Evolutionary conservation across 768 basidiomycete genomes (phyloP).

Genomic region (Tylopilus sp.): DNA sequence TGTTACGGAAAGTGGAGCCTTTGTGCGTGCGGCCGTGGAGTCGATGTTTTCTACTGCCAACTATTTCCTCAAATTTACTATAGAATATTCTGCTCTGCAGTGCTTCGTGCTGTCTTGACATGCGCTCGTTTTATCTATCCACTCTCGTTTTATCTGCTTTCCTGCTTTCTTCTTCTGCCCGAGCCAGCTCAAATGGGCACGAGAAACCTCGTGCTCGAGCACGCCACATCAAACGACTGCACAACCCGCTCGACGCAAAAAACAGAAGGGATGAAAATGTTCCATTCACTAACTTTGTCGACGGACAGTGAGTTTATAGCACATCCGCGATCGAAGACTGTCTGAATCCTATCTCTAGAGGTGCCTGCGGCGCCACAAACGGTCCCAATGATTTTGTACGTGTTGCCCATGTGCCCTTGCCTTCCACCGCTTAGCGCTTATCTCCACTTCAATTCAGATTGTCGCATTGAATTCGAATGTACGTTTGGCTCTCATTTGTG

Average conservation of each 20-base stretch:
- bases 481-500: conserved; percentile 7
- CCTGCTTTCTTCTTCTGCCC: conserved; percentile 10
- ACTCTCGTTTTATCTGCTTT: conserved; percentile 22
- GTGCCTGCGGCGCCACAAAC: conserved; percentile 36
- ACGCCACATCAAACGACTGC: not conserved
- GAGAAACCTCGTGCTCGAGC: conserved; percentile 10
- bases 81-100: not conserved
- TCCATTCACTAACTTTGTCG: conserved; percentile 26
- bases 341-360: conserved; percentile 28
- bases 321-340: not conserved
- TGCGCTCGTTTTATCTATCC: conserved; percentile 26
- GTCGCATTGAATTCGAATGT: conserved; percentile 43
- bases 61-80: not conserved
- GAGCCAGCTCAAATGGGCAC: conserved; percentile 12
- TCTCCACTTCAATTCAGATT: conserved; percentile 29
- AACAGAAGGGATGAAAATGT: conserved; percentile 18
- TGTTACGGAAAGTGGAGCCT: not conserved
- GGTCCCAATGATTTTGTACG: conserved; percentile 28
- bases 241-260: not conserved
- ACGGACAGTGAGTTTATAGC: conserved; percentile 21
- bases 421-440: not conserved
- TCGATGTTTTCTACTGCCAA: not conserved
- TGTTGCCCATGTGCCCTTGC: not conserved
- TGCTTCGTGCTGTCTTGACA: conserved; percentile 14
- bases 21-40: not conserved